Evolutionary conservation across 1,284 basidiomycete genomes (phyloP).

Genomic region (Tremellales sp.): DNA sequence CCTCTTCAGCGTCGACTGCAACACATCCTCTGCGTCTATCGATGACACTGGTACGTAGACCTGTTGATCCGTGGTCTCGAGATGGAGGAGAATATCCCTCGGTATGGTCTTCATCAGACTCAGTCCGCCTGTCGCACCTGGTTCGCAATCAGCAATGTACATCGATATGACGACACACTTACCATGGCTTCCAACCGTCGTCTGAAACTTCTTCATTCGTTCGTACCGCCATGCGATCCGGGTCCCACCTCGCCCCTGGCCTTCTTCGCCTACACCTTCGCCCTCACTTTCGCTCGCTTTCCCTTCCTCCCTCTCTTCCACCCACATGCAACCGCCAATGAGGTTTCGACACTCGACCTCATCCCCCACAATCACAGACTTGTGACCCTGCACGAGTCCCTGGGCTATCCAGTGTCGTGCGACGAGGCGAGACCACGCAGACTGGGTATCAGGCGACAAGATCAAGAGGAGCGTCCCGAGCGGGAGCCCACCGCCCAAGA

Average conservation of each 20-base stretch:
- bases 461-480: constrained; percentile 70
- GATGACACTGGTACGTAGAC: constrained; percentile 17
- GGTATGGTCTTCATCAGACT: constrained; percentile 33
- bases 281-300: constrained; percentile 51
- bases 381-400: constrained; percentile 70
- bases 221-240: constrained; percentile 96
- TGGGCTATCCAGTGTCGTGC: constrained; percentile 86
- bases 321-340: constrained; percentile 75
- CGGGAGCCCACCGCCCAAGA: constrained; percentile 89
- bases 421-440: constrained; percentile 79
- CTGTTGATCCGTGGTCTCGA: constrained; percentile 19
- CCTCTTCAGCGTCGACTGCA: constrained; percentile 10
- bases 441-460: constrained; percentile 74
- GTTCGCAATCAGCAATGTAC: neutral
- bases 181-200: constrained; percentile 58
- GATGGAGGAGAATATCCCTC: constrained; percentile 10
- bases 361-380: constrained; percentile 62
- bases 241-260: constrained; percentile 49
- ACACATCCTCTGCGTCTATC: constrained; percentile 3
- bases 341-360: constrained; percentile 52
- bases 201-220: constrained; percentile 84
- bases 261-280: constrained; percentile 45
- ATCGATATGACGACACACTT: constrained; percentile 3
- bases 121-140: constrained; percentile 14
- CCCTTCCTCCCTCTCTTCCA: constrained; percentile 44